These are phyloP conservation scores for Penicillium simplicissimum DNA, from an alignment of 495 filamentous ascomycete species.

Conservation along the genomic window DNA sequence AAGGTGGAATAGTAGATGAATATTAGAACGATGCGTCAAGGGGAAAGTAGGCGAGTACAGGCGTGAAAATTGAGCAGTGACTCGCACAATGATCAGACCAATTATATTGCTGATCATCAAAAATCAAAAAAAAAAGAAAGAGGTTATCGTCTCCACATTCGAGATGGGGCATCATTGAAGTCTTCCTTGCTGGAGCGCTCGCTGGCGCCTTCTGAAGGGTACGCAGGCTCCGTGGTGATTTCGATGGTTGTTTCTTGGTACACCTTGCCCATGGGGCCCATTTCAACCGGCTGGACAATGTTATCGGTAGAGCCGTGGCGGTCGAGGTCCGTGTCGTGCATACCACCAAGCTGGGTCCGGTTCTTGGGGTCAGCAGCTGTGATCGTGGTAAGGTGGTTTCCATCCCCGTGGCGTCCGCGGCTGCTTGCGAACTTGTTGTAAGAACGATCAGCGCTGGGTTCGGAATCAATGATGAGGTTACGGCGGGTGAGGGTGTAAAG, in stretches of 20 bases:
- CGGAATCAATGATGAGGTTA: constrained; percentile 46
- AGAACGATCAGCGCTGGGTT: constrained; percentile 40
- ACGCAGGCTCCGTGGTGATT: constrained; percentile 45
- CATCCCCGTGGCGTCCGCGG: constrained; percentile 32
- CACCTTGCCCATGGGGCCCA: constrained; percentile 43
- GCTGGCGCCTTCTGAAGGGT: constrained; percentile 27
- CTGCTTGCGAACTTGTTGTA: constrained; percentile 40
- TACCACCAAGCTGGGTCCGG: constrained; percentile 21
- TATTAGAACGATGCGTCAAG: background rate
- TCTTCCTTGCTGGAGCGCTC: constrained; percentile 40
- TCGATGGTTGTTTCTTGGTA: constrained; percentile 51
- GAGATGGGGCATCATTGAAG: constrained; percentile 19
- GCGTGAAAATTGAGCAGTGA: background rate
- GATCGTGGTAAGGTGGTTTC: constrained; percentile 34
- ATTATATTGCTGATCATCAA: background rate
- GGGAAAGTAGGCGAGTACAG: background rate
- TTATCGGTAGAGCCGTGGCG: constrained; percentile 44
- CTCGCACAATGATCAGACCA: background rate
- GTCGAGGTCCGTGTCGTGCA: constrained; percentile 22
- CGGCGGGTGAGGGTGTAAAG: constrained; percentile 70
- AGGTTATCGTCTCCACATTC: constrained; percentile 33
- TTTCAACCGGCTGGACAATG: constrained; percentile 39
- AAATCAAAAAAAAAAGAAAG: background rate
- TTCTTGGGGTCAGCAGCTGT: constrained; percentile 38
- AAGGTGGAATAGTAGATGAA: background rate